Percentiles rank a stretch among this genome's conserved stretches.
Evolutionary conservation across 805 yeast genomes (phyloP).

Genomic region (Lipomyces mesembrius): DNA sequence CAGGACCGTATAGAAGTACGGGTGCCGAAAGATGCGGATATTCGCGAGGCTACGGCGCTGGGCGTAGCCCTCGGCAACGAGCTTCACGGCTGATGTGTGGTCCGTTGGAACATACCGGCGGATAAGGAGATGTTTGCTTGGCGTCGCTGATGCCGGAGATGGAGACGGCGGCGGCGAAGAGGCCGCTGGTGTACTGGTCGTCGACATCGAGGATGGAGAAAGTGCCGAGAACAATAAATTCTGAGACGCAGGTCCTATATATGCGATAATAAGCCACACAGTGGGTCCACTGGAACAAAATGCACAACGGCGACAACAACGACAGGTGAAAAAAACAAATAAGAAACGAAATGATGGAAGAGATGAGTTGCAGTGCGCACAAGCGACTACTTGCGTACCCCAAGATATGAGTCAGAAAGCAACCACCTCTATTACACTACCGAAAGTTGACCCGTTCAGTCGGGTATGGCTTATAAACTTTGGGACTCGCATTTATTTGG

Average conservation of each 20-base stretch:
- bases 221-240: neutral
- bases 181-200: neutral
- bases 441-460: neutral
- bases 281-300: neutral
- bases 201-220: neutral
- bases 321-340: neutral
- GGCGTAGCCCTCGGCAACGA: constrained; percentile 28
- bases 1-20: constrained; percentile 23
- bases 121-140: constrained; percentile 18
- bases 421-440: neutral
- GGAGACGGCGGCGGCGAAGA: neutral
- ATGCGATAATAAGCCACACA: neutral
- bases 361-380: neutral
- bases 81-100: constrained; percentile 15
- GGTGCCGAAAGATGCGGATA: constrained; percentile 26
- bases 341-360: neutral
- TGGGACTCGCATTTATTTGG: neutral
- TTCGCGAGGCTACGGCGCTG: constrained; percentile 34
- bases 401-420: neutral
- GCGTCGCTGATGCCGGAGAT: neutral
- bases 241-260: neutral
- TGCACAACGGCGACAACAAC: neutral
- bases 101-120: constrained; percentile 24
- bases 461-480: neutral
- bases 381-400: neutral